Base-by-base conservation (phyloP, 2,329 filamentous ascomycete species). In the Fusarium odoratissimum region DNA sequence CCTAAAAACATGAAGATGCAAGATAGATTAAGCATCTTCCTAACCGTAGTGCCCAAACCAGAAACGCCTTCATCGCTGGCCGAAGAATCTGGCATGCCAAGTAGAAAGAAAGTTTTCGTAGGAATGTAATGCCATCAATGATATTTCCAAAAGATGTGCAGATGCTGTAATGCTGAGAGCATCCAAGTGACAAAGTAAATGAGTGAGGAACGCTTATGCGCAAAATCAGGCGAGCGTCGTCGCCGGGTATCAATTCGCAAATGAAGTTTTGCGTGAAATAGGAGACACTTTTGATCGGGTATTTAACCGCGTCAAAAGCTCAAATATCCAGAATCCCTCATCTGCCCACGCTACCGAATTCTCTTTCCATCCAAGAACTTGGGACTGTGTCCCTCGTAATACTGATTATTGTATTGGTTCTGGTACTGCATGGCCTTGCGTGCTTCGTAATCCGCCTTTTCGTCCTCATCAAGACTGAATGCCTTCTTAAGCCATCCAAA, bases 401-500 rank as follows among this genome's bases (percentile, higher is more conserved):
- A 90, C 4, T 81, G 80, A 63, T 86, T 85, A 1, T 79, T 79
- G 13, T 80, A 79, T 31, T 81, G 80, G 64, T 86, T 86, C 2
- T 78, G 80, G 10, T 81, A 79, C 23, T 86, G 82, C 74, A 84
- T 83, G 12, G 83, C 82, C 76, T 84, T 87, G 64, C 86, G 85
- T 49, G 86, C 86, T 77, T 91, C 89, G 71, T 90, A 92, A 14
- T 86, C 86, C 13, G 85, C 84, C 58, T 86, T 86, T 79, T 92
- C 90, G 52, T 91, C 89, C 28, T 92, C 90, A 67, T 91, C 89
- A 31, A 92, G 80, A 38, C 87, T 88, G 58, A 92, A 92, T 2
- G 90, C 90, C 81, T 92, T 91, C 80, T 91, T 91, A 62, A 92
- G 79, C 90, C 90, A 92, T 5, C 90, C 90, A 76, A 92, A 91